Evolutionary conservation across 352 stramenopile species (phyloP), one percentile per base, ranked within the genome.

Genomic region (Globisporangium echinulatum): DNA sequence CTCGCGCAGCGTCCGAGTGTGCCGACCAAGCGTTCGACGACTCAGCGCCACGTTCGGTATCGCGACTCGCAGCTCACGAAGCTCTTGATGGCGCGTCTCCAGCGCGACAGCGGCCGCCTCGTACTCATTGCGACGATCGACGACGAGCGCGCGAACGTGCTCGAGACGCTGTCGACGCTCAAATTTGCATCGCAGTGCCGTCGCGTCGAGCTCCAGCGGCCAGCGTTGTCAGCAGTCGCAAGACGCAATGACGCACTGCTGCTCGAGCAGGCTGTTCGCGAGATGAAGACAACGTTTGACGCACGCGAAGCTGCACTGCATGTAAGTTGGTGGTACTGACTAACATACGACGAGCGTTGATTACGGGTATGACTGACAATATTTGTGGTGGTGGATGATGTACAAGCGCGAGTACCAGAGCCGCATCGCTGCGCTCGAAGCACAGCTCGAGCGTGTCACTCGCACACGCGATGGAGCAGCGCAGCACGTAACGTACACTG

Each of bases 21-120:
- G 7, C 40, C 11, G 40, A 13, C 40, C 7, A 44, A 44, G 40
- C 40, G 40, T 7, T 58, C 5, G 7, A 38, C 5, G 17, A 15
- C n/a, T 15, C 52, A 61, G 7, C 56, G 67, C 48, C 73, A 84
- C 58, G 81, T 85, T 36, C 77, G 75, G 17, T 91, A 86, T 49
- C 75, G 79, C n/a, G 82, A 89, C 57, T 91, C 79, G 1, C 77
- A 89, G 52, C 61, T 91, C 9, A 91, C 82, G 4, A 91, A 91
- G 58, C 61, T 89, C 13, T 50, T 91, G 10, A 75, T 89, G 60
- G 66, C 71, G 5, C 61, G 76, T 19, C 73, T 88, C 11, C 64
- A 85, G 59, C 63, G 67, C 5, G 75, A 68, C 42, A 67, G 67
- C 7, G 73, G 75, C n/a, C 67, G 65, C 0, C 61, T 88, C 9